Percentiles rank a stretch among this genome's conserved stretches.
phyloP scores from a whole-genome alignment of 805 yeast species.

The Candida alai region DNA sequence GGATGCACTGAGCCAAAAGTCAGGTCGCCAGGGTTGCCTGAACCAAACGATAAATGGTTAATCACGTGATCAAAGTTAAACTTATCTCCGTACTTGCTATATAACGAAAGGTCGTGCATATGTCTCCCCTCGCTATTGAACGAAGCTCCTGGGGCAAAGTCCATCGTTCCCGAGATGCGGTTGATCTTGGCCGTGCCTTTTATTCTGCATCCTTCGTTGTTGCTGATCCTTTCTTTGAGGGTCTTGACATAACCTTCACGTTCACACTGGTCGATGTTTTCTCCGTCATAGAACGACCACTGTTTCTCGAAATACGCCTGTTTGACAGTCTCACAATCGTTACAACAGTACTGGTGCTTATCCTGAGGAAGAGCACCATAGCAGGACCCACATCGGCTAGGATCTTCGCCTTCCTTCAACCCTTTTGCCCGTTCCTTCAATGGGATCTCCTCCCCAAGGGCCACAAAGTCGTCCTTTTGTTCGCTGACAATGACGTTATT shows the following conservation, averaged over 20 bases:
- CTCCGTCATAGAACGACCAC: constrained; percentile 93
- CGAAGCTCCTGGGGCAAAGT: constrained; percentile 94
- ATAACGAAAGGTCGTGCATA: constrained; percentile 81
- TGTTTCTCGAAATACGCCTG: constrained; percentile 69
- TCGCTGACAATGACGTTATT: constrained; percentile 38
- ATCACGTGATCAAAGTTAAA: constrained; percentile 76
- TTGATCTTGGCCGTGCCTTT: constrained; percentile 76
- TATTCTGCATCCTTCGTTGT: constrained; percentile 81
- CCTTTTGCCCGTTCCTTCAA: constrained; percentile 31
- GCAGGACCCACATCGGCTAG: constrained; percentile 74
- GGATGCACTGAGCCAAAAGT: constrained; percentile 51
- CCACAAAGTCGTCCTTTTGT: constrained; percentile 23
- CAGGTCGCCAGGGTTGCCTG: constrained; percentile 15
- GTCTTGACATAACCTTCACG: constrained; percentile 75
- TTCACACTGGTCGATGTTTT: constrained; percentile 86
- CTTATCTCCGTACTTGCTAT: constrained; percentile 47
- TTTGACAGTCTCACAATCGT: constrained; percentile 77
- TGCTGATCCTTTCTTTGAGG: constrained; percentile 49
- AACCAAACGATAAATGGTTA: constrained; percentile 81
- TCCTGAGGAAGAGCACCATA: constrained; percentile 75
- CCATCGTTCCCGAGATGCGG: constrained; percentile 85
- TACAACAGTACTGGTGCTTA: constrained; percentile 63
- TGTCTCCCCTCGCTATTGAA: constrained; percentile 58
- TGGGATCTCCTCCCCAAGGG: constrained; percentile 21
- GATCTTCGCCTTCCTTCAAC: constrained; percentile 21